Percentiles rank a stretch among this genome's conserved stretches.
Conservation (phyloP, 805 yeast species). For the Yarrowia alimentaria region DNA sequence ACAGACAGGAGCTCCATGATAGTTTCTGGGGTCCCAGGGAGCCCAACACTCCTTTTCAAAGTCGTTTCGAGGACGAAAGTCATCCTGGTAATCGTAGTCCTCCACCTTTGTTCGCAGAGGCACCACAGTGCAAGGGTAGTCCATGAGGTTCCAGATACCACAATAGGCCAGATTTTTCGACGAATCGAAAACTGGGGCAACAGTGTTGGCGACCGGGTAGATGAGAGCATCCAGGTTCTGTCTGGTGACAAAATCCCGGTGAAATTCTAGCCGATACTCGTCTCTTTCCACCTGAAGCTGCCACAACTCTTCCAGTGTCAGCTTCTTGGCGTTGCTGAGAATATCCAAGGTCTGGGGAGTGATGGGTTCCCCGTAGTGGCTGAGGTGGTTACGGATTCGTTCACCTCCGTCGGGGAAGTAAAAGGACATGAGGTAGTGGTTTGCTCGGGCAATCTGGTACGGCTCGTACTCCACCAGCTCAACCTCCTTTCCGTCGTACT, state of each 20-base stretch:
- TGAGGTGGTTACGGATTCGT: conserved; percentile 40
- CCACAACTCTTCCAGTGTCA: conserved; percentile 41
- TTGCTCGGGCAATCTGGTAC: conserved; percentile 44
- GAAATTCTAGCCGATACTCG: conserved; percentile 28
- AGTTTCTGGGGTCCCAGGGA: conserved; percentile 40
- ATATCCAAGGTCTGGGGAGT: conserved; percentile 39
- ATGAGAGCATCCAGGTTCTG: neutral
- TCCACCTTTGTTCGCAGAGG: conserved; percentile 41
- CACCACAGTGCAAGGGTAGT: conserved; percentile 32
- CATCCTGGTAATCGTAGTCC: conserved; percentile 27
- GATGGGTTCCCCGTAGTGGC: conserved; percentile 30
- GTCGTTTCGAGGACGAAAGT: conserved; percentile 32
- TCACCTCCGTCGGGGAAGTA: conserved; percentile 50
- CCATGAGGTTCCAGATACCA: conserved; percentile 32
- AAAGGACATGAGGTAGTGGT: conserved; percentile 51
- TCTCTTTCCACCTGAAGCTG: conserved; percentile 45
- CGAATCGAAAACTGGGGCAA: conserved; percentile 64
- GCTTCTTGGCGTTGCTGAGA: conserved; percentile 30
- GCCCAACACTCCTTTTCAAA: conserved; percentile 30
- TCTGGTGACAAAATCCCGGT: conserved; percentile 20
- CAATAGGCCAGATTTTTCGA: conserved; percentile 54
- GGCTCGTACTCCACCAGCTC: neutral
- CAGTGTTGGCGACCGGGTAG: conserved; percentile 38
- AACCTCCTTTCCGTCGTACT: neutral
- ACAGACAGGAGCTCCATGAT: conserved; percentile 55